phyloP scores from a whole-genome alignment of 176 grass and related monocot species.

The Lolium multiflorum region DNA sequence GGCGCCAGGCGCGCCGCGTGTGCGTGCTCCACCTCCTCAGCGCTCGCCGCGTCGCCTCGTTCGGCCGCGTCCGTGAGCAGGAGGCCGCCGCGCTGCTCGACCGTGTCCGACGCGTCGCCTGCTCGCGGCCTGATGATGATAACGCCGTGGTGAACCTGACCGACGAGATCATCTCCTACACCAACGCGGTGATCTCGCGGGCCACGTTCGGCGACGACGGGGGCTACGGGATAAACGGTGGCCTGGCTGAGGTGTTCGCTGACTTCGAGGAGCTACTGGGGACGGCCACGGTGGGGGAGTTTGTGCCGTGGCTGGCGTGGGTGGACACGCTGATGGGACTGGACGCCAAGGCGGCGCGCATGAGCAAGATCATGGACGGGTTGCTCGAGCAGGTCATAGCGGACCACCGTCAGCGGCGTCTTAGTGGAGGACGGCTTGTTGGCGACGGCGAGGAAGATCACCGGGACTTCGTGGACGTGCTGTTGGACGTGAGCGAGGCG shows the following conservation, averaged over 20 bases:
- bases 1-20: constrained; percentile 60
- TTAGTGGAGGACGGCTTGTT: neutral
- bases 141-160: neutral
- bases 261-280: constrained; percentile 56
- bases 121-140: neutral
- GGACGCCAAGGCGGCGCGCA: constrained; percentile 43
- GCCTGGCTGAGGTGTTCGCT: constrained; percentile 45
- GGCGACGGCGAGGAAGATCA: neutral
- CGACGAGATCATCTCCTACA: constrained; percentile 29
- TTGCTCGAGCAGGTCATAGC: constrained; percentile 42
- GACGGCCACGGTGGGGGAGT: constrained; percentile 36
- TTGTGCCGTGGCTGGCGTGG: constrained; percentile 63
- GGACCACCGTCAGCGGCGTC: constrained; percentile 31
- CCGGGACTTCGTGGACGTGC: constrained; percentile 55
- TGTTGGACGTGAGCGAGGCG: constrained; percentile 46
- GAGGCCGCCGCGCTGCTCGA: constrained; percentile 46
- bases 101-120: constrained; percentile 18
- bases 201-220: constrained; percentile 24
- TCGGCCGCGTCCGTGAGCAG: constrained; percentile 39
- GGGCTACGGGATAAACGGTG: neutral
- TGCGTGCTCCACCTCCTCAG: constrained; percentile 59
- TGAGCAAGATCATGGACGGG: constrained; percentile 22
- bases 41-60: constrained; percentile 31
- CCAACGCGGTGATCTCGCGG: constrained; percentile 20
- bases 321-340: constrained; percentile 44